Conservation (phyloP, 2,329 filamentous ascomycete genomes). For the Fusarium citri region DNA sequence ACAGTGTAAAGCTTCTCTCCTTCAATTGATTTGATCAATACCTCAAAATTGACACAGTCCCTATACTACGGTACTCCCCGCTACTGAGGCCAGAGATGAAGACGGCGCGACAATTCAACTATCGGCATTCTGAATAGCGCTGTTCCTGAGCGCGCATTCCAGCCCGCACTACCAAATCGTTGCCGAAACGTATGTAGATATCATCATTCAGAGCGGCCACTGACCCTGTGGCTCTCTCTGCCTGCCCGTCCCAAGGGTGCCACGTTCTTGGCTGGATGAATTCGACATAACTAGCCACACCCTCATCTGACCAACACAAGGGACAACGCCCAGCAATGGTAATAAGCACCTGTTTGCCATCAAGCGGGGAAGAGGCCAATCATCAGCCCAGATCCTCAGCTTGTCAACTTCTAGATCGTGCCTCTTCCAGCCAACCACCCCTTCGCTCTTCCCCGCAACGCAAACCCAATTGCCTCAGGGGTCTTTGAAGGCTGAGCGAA, state of each 20-base stretch:
- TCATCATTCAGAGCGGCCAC: constrained; percentile 2
- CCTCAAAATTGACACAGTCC: constrained; percentile 11
- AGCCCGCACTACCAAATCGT: constrained; percentile 7
- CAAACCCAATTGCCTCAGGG: constrained; percentile 39
- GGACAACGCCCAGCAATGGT: constrained; percentile 15
- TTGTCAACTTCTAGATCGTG: constrained; percentile 22
- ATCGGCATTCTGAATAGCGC: constrained; percentile 2
- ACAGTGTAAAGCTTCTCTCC: constrained; percentile 27
- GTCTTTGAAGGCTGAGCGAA: constrained; percentile 19
- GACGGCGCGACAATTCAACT: not conserved
- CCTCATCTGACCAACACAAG: constrained; percentile 27
- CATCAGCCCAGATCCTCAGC: constrained; percentile 24
- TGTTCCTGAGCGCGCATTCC: constrained; percentile 26
- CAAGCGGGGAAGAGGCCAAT: constrained; percentile 33
- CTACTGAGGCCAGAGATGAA: not conserved
- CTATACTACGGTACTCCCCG: constrained; percentile 7
- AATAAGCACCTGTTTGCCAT: constrained; percentile 31
- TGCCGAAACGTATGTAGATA: not conserved
- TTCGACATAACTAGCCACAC: constrained; percentile 18
- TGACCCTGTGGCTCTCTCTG: constrained; percentile 28
- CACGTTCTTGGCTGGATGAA: constrained; percentile 36
- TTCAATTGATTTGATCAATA: not conserved
- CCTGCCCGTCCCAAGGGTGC: constrained; percentile 21
- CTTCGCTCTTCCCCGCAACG: constrained; percentile 18
- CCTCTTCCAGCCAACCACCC: constrained; percentile 6